Conservation (phyloP, 1,284 basidiomycete species). For the Paramarasmius palmivorus region DNA sequence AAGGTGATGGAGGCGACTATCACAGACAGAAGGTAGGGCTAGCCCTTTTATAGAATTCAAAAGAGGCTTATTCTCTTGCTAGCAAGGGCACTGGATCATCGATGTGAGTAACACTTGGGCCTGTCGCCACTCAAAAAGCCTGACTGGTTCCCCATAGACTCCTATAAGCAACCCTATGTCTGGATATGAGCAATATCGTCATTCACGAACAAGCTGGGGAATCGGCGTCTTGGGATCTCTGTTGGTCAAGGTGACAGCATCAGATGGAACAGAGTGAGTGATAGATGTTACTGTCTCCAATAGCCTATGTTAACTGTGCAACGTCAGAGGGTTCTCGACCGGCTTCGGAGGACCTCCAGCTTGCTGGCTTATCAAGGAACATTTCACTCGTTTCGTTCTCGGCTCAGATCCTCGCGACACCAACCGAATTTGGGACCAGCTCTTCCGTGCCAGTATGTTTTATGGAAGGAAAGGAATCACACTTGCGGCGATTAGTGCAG, state of each 20-base stretch:
- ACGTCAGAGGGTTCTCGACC: slow-evolving; percentile 41
- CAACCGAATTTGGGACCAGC: slow-evolving; percentile 46
- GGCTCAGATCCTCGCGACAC: slow-evolving; percentile 43
- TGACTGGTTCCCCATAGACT: slow-evolving; percentile 16
- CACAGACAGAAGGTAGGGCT: slow-evolving; percentile 30
- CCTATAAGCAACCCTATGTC: slow-evolving; percentile 35
- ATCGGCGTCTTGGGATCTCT: slow-evolving; percentile 45
- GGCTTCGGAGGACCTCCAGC: slow-evolving; percentile 52
- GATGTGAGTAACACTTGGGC: slow-evolving; percentile 22
- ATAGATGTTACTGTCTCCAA: background rate
- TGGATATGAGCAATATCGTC: slow-evolving; percentile 43
- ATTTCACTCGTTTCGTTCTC: slow-evolving; percentile 50
- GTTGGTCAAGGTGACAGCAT: slow-evolving; percentile 47
- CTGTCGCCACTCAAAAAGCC: background rate
- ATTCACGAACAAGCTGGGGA: slow-evolving; percentile 44
- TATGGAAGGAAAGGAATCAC: slow-evolving; percentile 53
- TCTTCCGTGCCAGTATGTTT: slow-evolving; percentile 44
- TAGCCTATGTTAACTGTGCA: background rate
- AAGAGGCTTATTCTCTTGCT: background rate
- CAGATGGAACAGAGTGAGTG: slow-evolving; percentile 35
- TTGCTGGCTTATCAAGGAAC: slow-evolving; percentile 54
- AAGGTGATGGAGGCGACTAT: slow-evolving; percentile 47
- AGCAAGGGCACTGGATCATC: slow-evolving; percentile 22
- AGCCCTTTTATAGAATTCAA: background rate
- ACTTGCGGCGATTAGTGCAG: slow-evolving; percentile 34